phyloP scores from a whole-genome alignment of 805 yeast genomes.

The Cyberlindnera euphorbiae region DNA sequence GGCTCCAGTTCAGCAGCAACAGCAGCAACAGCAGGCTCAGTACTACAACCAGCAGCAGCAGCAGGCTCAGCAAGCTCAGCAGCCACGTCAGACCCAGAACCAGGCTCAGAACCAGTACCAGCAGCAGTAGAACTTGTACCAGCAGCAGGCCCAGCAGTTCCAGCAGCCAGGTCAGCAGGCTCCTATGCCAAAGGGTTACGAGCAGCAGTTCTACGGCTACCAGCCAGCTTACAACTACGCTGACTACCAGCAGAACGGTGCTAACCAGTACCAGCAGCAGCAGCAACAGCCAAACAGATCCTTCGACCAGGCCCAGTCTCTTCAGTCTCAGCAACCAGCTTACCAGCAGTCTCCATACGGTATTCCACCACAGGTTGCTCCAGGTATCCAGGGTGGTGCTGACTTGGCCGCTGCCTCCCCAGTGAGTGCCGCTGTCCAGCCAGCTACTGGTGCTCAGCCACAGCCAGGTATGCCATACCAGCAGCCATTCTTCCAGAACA shows the following conservation, averaged over 20 bases:
- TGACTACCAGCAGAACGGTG: conserved; percentile 10
- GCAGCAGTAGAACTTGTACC: conserved; percentile 15
- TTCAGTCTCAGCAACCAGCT: conserved; percentile 18
- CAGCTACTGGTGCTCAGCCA: conserved; percentile 20
- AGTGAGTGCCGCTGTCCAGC: conserved; percentile 26
- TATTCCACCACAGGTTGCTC: conserved; percentile 23
- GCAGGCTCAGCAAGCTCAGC: conserved; percentile 12
- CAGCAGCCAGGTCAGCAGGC: conserved; percentile 16
- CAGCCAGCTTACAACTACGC: conserved; percentile 17
- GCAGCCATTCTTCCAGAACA: conserved; percentile 17
- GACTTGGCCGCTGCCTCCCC: conserved; percentile 25
- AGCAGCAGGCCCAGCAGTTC: conserved; percentile 20
- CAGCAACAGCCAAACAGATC: conserved; percentile 7
- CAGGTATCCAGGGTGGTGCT: conserved; percentile 14
- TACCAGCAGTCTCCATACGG: conserved; percentile 26
- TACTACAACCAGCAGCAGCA: conserved; percentile 18
- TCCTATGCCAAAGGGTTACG: conserved; percentile 31
- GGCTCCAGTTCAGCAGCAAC: conserved; percentile 21
- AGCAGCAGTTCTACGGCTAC: conserved; percentile 27
- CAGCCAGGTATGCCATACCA: conserved; percentile 24
- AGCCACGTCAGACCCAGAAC: conserved; percentile 2
- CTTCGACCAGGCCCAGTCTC: conserved; percentile 10
- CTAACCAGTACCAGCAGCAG: conserved; percentile 8
- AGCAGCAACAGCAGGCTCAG: conserved; percentile 18
- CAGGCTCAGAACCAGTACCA: conserved; percentile 13